Conservation (phyloP, 805 yeast species). For the Sugiyamaella smithiae region DNA sequence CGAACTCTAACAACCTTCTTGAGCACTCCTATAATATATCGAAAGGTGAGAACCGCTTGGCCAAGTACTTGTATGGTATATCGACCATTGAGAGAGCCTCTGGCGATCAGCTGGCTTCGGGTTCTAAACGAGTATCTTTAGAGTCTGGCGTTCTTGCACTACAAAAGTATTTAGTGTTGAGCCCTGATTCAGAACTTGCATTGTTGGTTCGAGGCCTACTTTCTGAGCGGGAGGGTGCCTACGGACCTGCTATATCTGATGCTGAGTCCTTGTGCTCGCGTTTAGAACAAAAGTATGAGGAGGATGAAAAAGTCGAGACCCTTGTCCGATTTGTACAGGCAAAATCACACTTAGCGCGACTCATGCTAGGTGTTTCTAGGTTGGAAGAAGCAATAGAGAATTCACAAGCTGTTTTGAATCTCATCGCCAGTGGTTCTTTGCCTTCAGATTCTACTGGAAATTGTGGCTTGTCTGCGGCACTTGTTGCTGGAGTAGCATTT, state of each 20-base stretch:
- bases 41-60: slow-evolving; percentile 64
- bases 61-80: slow-evolving; percentile 71
- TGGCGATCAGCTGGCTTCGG: background rate
- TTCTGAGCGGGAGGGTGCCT: slow-evolving; percentile 69
- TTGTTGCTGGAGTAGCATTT: slow-evolving; percentile 68
- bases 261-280: slow-evolving; percentile 47
- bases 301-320: slow-evolving; percentile 46
- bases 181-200: slow-evolving; percentile 31
- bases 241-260: slow-evolving; percentile 48
- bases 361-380: slow-evolving; percentile 57
- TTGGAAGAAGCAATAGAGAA: slow-evolving; percentile 59
- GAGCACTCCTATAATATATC: slow-evolving; percentile 79
- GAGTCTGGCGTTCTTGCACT: slow-evolving; percentile 38
- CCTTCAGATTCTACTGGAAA: slow-evolving; percentile 26
- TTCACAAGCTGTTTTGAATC: slow-evolving; percentile 54
- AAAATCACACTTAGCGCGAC: slow-evolving; percentile 69
- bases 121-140: slow-evolving; percentile 5
- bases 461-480: slow-evolving; percentile 48
- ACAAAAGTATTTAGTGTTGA: slow-evolving; percentile 53
- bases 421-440: slow-evolving; percentile 30
- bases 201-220: slow-evolving; percentile 31
- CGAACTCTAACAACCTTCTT: slow-evolving; percentile 56
- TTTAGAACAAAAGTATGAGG: slow-evolving; percentile 57
- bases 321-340: slow-evolving; percentile 54
- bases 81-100: slow-evolving; percentile 48